Conservation (phyloP, 805 yeast species). For the Lipomyces yamadae region DNA sequence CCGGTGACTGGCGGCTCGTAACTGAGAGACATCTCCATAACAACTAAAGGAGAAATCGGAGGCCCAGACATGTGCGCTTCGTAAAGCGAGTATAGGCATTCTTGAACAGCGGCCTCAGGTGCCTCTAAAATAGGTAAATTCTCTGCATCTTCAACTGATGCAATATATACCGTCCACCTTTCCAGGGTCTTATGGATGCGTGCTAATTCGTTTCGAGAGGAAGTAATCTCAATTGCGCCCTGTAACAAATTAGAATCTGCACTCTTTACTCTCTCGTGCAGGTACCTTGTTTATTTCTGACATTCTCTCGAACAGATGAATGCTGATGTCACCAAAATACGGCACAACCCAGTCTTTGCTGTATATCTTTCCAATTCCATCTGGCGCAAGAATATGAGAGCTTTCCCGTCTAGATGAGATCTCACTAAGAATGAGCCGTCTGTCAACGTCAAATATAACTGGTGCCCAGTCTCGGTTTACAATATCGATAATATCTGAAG, state of each 20-base stretch:
- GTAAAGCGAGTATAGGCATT: conserved; percentile 52
- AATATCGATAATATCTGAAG: conserved; percentile 60
- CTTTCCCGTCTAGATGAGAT: conserved; percentile 59
- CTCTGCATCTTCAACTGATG: conserved; percentile 12
- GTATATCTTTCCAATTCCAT: conserved; percentile 78
- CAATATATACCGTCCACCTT: conserved; percentile 64
- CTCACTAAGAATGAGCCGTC: conserved; percentile 66
- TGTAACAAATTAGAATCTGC: conserved; percentile 50
- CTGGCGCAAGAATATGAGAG: conserved; percentile 80
- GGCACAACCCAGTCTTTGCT: conserved; percentile 81
- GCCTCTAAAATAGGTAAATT: conserved; percentile 29
- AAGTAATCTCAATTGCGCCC: neutral
- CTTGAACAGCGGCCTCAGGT: conserved; percentile 46
- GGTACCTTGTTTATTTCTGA: conserved; percentile 25
- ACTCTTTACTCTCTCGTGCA: neutral
- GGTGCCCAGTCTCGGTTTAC: conserved; percentile 89
- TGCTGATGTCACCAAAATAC: conserved; percentile 83
- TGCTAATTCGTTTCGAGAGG: conserved; percentile 67
- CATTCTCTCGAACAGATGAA: conserved; percentile 50
- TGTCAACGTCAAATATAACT: conserved; percentile 83
- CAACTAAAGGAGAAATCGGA: conserved; percentile 55
- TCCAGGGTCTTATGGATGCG: conserved; percentile 72
- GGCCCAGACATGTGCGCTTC: conserved; percentile 37
- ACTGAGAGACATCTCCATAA: conserved; percentile 67
- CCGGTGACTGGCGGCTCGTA: conserved; percentile 67